A percentile compares a stretch with the other conserved stretches of the same genome.
These are phyloP conservation scores for Fusarium beomiforme DNA, from an alignment of 2,329 filamentous ascomycete species.

Conservation along the genomic window DNA sequence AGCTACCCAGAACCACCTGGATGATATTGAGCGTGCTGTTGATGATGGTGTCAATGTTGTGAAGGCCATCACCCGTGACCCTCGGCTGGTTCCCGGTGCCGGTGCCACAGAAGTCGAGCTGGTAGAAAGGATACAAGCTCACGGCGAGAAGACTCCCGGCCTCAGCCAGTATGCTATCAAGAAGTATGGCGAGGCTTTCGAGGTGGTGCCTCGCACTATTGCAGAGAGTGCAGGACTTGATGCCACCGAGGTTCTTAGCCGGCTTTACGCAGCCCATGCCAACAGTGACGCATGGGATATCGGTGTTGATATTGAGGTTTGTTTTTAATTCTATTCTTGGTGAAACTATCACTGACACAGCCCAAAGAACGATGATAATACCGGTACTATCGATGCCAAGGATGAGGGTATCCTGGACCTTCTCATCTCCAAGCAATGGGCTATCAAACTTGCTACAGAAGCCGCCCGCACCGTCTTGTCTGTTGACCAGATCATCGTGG, in stretches of 20 bases:
- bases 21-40: conserved; percentile 95
- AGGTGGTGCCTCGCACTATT: conserved; percentile 92
- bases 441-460: conserved; percentile 96
- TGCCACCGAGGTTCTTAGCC: conserved; percentile 94
- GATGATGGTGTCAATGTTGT: conserved; percentile 99
- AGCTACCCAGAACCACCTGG: conserved; percentile 96
- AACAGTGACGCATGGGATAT: conserved; percentile 87
- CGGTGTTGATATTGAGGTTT: conserved; percentile 91
- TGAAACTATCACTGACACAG: conserved; percentile 31
- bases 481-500: conserved; percentile 99
- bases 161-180: conserved; percentile 96
- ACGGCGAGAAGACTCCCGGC: conserved; percentile 92
- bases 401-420: conserved; percentile 92
- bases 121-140: conserved; percentile 88
- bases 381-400: conserved; percentile 85
- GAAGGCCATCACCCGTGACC: conserved; percentile 96
- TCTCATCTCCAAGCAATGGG: conserved; percentile 92
- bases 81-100: conserved; percentile 90
- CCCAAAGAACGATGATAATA: conserved; percentile 75
- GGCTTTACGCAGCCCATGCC: conserved; percentile 92
- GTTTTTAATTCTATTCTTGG: conserved; percentile 22
- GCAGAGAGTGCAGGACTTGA: conserved; percentile 96
- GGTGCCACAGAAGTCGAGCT: conserved; percentile 95
- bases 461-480: conserved; percentile 92
- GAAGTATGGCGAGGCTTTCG: conserved; percentile 97